Conservation (phyloP, 352 stramenopile genomes). For the Achlya hypogyna region DNA sequence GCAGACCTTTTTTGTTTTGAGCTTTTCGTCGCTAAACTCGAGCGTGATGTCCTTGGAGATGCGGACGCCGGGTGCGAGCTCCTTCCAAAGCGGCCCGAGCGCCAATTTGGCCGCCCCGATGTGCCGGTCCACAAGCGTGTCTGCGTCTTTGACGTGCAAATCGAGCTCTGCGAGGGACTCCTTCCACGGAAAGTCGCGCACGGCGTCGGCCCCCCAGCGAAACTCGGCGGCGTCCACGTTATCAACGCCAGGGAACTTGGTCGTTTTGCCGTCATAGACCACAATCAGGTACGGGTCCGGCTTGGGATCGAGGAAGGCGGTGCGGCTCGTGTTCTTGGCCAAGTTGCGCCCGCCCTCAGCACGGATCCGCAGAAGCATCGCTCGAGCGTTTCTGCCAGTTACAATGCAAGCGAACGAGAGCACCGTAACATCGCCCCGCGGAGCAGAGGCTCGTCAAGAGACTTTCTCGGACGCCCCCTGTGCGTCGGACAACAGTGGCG, state of each 20-base stretch:
- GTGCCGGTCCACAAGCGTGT: slow-evolving; percentile 35
- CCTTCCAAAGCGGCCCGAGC: slow-evolving; percentile 4
- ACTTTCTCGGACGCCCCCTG: too few relatives aligned
- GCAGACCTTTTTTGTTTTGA: slow-evolving; percentile 33
- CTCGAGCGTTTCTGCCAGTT: not conserved
- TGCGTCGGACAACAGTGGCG: too few relatives aligned
- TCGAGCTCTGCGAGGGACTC: slow-evolving; percentile 24
- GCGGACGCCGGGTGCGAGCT: not conserved
- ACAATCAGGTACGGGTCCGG: slow-evolving; percentile 44
- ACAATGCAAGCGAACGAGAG: too few relatives aligned
- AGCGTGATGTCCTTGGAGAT: slow-evolving; percentile 26
- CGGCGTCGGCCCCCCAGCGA: slow-evolving; percentile 29
- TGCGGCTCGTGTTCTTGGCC: not conserved
- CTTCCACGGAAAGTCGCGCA: slow-evolving; percentile 26
- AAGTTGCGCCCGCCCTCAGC: slow-evolving; percentile 5
- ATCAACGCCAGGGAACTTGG: slow-evolving; percentile 26
- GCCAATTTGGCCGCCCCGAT: slow-evolving; percentile 35
- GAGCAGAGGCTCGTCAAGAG: too few relatives aligned
- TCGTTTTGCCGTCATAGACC: slow-evolving; percentile 22
- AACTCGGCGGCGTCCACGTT: slow-evolving; percentile 36
- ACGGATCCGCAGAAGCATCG: slow-evolving; percentile 5
- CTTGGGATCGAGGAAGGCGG: slow-evolving; percentile 31
- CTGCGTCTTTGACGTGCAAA: slow-evolving; percentile 41
- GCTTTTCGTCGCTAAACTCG: slow-evolving; percentile 40
- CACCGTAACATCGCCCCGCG: too few relatives aligned